Base-by-base conservation (phyloP, 2,329 filamentous ascomycete genomes). In the Mycosphaerelloides madeirae region DNA sequence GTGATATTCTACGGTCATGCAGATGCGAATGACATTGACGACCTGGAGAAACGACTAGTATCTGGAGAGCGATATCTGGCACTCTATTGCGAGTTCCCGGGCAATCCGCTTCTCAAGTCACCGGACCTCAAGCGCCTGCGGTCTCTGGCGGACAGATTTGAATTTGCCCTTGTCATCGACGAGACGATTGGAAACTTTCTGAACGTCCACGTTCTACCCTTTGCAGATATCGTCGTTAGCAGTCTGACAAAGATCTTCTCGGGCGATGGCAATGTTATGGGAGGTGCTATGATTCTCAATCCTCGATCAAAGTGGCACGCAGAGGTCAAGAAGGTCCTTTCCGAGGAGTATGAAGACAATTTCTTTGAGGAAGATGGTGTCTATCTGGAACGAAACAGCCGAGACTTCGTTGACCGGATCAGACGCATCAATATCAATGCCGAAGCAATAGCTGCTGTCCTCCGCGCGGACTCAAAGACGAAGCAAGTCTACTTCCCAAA, bases 181-280 rank as follows among this genome's bases (percentile, higher is more conserved):
- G 93, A 98, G 68, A 97, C 93, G 0, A 87, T 98, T 48, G 91
- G 91, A 56, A 98, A 93, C 44, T 95, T 96, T 64, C 82, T 94
- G 62, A 98, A 98, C 64, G 83, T 96, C 58, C 88, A 97, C 63
- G 87, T 98, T 3, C 77, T 98, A 4, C 87, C 85, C 2, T 85
- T 84, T 61, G 87, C 88, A 48, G 93, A 98, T 66, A 76, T 97
- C 13, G 87, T 97, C 4, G 91, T 95, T 44, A 95, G 87, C 72
- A 95, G 87, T 63, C 74, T 98, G 47, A 97, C 93, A 38, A 98
- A 98, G 67, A 85, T 97, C 42, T 98, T 98, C 70, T 95, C 88
- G 44, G 93, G 93, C 39, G 93, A 96, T 67, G 93, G 87, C 65
- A 97, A 98, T 65, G 93, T 98, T 55, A 97, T 97, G 91, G 93